Evolutionary conservation across 441 rosid species (phyloP).

Genomic region (Jatropha multifida): DNA sequence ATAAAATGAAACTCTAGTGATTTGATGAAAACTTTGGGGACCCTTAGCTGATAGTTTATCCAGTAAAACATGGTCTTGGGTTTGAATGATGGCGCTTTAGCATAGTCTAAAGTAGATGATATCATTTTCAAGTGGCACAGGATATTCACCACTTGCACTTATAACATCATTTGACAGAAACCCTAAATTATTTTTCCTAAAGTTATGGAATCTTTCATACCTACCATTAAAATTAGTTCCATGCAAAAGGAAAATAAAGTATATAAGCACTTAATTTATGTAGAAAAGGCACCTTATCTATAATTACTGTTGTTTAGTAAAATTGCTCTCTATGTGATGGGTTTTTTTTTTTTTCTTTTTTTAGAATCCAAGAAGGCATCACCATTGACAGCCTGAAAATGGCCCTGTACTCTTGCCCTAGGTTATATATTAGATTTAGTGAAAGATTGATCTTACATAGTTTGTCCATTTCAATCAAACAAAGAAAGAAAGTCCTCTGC

Average conservation of each 20-base stretch:
- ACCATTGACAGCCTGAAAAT: constrained; percentile 15
- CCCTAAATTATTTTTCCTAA: not conserved
- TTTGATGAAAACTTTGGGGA: not conserved
- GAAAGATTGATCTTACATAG: not conserved
- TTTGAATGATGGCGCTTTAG: not conserved
- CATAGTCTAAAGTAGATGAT: not conserved
- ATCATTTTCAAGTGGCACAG: not conserved
- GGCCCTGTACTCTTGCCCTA: constrained; percentile 4
- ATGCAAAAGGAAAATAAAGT: too few relatives aligned
- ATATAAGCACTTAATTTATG: too few relatives aligned
- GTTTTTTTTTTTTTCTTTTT: not conserved
- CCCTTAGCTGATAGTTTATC: not conserved
- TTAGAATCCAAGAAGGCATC: not conserved
- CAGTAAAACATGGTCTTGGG: not conserved
- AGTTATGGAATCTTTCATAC: not conserved
- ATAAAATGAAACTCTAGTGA: not conserved
- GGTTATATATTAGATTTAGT: not conserved
- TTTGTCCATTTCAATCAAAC: constrained; percentile 21
- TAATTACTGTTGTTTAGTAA: too few relatives aligned
- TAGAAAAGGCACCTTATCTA: too few relatives aligned
- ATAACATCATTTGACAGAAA: not conserved
- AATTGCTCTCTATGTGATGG: too few relatives aligned
- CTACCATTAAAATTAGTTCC: too few relatives aligned
- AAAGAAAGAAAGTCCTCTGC: not conserved
- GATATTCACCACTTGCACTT: not conserved